Base-by-base conservation (phyloP, 2,329 filamentous ascomycete genomes). In the Verticillium dahliae region DNA sequence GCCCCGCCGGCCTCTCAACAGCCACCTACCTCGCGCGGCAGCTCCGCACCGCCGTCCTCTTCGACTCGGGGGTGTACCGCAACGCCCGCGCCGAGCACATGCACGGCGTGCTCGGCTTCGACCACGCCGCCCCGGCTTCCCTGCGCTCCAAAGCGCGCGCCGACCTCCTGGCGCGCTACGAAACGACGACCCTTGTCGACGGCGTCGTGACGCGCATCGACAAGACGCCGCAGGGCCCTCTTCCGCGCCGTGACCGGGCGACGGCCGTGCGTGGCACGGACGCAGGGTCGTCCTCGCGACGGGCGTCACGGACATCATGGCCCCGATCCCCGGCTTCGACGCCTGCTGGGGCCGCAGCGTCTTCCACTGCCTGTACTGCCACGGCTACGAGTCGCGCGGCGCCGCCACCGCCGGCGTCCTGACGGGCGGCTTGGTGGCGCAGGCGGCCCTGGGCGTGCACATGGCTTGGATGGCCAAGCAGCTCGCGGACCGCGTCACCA, bases 301-400 rank as follows among this genome's bases (percentile, higher is more conserved):
- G 0, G 85, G 86, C 0, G 75, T 82, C 0, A 70, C 67, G 31
- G 85, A 88, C 64, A 65, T 83, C 0, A 67, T 81, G 37, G 81
- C 80, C 0, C 74, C 68, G 2, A 80, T 86, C 2, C 67, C 75
- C 2, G 85, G 85, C 0, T 88, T 84, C 63, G 73, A 65, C 0
- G 80, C 85, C 50, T 81, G 80, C 60, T 88, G 83, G 83, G 80
- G 75, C 9, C 73, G 69, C 55, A 76, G 77, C 35, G 81, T 84
- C 55, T 86, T 83, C 65, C 83, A 86, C 66, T 87, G 84, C 65
- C 76, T 87, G 1, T 85, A 81, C 66, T 87, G 84, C 69, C 78
- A 86, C 64, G 85, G 85, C 4, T 87, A 78, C 68, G 85, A 88
- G 64, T 81, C 86, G 58, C 75, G 79, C 14, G 82, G 80, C 1